Percentiles rank a stretch among this genome's conserved stretches.
These are phyloP conservation scores for Maudiozyma saulgeensis DNA, from an alignment of 805 yeast genomes.

Conservation along the genomic window DNA sequence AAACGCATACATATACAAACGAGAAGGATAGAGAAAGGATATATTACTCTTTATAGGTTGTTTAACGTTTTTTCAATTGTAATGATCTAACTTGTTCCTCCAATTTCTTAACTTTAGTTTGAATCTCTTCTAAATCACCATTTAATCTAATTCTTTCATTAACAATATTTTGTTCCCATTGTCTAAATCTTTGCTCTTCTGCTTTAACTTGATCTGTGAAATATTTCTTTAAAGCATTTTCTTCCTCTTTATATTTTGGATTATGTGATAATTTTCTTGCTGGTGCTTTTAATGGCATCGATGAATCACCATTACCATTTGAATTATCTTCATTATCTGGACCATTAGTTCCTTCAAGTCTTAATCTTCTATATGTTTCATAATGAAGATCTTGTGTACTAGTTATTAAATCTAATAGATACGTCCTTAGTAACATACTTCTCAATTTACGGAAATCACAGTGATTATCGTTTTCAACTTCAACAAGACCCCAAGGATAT, in stretches of 20 bases:
- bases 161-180: conserved; percentile 96
- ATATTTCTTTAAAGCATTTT: conserved; percentile 82
- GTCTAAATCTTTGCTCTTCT: conserved; percentile 94
- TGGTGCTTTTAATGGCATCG: conserved; percentile 32
- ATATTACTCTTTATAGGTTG: background rate
- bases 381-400: conserved; percentile 77
- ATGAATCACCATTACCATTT: conserved; percentile 9
- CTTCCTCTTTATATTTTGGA: conserved; percentile 94
- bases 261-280: conserved; percentile 52
- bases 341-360: conserved; percentile 43
- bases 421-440: conserved; percentile 67
- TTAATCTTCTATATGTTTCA: conserved; percentile 65
- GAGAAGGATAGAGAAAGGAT: background rate
- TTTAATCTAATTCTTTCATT: conserved; percentile 91
- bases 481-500: conserved; percentile 87
- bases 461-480: conserved; percentile 76
- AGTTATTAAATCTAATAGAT: conserved; percentile 71
- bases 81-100: conserved; percentile 67
- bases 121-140: conserved; percentile 86
- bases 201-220: conserved; percentile 95
- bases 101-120: conserved; percentile 58
- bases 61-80: conserved; percentile 41
- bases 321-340: conserved; percentile 24
- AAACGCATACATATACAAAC: background rate
- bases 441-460: conserved; percentile 80